A percentile compares a stretch with the other conserved stretches of the same genome.
Conservation (phyloP, 768 basidiomycete genomes). For the Nidularia pulvinata region DNA sequence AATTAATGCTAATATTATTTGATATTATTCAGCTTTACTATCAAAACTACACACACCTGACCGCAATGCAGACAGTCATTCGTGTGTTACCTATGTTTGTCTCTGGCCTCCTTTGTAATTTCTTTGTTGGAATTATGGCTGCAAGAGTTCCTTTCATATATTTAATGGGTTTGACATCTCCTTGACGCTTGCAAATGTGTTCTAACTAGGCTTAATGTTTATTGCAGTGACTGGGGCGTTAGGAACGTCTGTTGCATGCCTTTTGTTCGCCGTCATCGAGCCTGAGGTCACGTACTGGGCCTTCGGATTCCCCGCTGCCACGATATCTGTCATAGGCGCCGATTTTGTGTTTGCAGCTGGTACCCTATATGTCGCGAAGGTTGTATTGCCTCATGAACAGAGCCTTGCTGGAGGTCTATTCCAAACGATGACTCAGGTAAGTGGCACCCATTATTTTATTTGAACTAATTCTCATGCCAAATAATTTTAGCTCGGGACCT, state of each 20-base stretch:
- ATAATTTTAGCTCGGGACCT: conserved; percentile 55
- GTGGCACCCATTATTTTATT: conserved; percentile 5
- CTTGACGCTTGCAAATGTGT: background rate
- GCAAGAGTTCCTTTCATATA: conserved; percentile 52
- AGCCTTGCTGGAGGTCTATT: conserved; percentile 76
- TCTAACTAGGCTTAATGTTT: background rate
- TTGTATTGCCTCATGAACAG: conserved; percentile 68
- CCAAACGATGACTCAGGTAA: conserved; percentile 76
- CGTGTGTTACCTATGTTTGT: conserved; percentile 74
- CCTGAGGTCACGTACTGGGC: conserved; percentile 69
- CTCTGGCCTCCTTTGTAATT: conserved; percentile 62
- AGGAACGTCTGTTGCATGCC: conserved; percentile 56
- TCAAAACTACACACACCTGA: conserved; percentile 57
- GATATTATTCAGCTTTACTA: conserved; percentile 67
- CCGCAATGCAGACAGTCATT: conserved; percentile 60
- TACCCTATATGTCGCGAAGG: conserved; percentile 73
- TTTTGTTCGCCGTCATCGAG: conserved; percentile 70
- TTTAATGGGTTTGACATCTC: conserved; percentile 49
- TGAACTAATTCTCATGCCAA: background rate
- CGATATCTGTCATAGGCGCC: conserved; percentile 68
- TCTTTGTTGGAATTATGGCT: conserved; percentile 62
- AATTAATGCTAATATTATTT: background rate
- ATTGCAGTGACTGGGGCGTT: conserved; percentile 7
- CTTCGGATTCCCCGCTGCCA: conserved; percentile 68
- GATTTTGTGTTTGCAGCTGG: conserved; percentile 79